Conservation (phyloP, 495 filamentous ascomycete genomes). For the Penicillium taxi region DNA sequence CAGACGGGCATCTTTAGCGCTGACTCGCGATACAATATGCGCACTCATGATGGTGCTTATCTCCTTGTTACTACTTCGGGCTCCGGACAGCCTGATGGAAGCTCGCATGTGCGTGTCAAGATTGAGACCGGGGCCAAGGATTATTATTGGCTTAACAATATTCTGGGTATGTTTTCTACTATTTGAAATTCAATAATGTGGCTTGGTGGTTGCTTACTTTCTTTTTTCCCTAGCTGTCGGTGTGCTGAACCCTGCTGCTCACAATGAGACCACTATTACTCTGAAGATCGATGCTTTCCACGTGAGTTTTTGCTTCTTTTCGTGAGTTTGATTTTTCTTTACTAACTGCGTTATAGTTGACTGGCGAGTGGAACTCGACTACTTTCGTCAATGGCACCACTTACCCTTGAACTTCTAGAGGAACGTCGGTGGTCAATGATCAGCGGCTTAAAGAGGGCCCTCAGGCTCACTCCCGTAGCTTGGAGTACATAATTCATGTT, state of each 20-base stretch:
- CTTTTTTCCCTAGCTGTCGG: too few relatives aligned
- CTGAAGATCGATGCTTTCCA: neutral
- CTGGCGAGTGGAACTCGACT: conserved; percentile 2
- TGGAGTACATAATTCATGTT: too few relatives aligned
- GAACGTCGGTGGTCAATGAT: too few relatives aligned
- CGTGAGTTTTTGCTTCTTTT: neutral
- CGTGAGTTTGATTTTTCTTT: neutral
- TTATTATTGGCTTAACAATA: conserved; percentile 32
- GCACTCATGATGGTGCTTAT: conserved; percentile 23
- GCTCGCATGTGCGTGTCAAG: conserved; percentile 22
- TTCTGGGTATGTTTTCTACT: conserved; percentile 19
- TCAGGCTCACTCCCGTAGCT: too few relatives aligned
- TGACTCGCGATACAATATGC: conserved; percentile 28
- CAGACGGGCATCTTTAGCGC: conserved; percentile 23
- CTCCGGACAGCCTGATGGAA: conserved; percentile 13
- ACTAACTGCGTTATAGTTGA: neutral
- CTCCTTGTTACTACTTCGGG: conserved; percentile 24
- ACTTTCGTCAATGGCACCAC: conserved; percentile 4
- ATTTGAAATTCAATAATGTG: neutral
- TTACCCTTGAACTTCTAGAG: too few relatives aligned
- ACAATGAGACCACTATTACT: neutral
- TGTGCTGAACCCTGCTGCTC: too few relatives aligned
- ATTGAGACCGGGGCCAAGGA: conserved; percentile 22
- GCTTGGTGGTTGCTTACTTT: too few relatives aligned
- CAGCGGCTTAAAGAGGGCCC: too few relatives aligned